phyloP scores from a whole-genome alignment of 192 early-diverging fungal species.

The Dissophora globulifera region DNA sequence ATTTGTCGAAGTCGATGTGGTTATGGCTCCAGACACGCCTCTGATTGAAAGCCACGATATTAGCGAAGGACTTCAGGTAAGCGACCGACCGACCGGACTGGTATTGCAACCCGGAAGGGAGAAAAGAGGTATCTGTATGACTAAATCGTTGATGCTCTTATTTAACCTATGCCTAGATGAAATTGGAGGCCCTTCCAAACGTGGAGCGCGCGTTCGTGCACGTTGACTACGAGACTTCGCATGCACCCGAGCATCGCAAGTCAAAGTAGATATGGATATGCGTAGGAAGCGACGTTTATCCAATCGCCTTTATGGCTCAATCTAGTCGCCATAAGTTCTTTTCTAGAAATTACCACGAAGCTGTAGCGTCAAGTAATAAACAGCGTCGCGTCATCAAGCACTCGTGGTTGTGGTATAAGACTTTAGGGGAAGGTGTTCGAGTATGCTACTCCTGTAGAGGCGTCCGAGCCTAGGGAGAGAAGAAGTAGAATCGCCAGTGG shows the following conservation, averaged over 20 bases:
- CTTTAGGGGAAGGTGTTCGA: too few species aligned
- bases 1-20: constrained; percentile 97
- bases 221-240: constrained; percentile 90
- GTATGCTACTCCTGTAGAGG: too few species aligned
- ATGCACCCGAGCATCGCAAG: constrained; percentile 80
- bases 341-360: too few species aligned
- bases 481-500: too few species aligned
- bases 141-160: background rate
- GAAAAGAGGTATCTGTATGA: too few species aligned
- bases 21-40: constrained; percentile 85
- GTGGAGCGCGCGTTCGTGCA: constrained; percentile 97
- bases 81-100: background rate
- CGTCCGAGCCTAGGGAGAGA: too few species aligned
- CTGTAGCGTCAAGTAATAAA: too few species aligned
- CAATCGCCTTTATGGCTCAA: too few species aligned
- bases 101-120: too few species aligned
- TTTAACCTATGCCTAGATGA: constrained; percentile 55
- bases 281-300: background rate
- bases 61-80: constrained; percentile 83
- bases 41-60: constrained; percentile 91
- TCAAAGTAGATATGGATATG: constrained; percentile 26
- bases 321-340: too few species aligned
- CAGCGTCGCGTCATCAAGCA: too few species aligned
- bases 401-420: too few species aligned
- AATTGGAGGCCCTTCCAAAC: constrained; percentile 83